Evolutionary conservation across 495 filamentous ascomycete genomes (phyloP).

Genomic region (Podospora pseudoanserina): DNA sequence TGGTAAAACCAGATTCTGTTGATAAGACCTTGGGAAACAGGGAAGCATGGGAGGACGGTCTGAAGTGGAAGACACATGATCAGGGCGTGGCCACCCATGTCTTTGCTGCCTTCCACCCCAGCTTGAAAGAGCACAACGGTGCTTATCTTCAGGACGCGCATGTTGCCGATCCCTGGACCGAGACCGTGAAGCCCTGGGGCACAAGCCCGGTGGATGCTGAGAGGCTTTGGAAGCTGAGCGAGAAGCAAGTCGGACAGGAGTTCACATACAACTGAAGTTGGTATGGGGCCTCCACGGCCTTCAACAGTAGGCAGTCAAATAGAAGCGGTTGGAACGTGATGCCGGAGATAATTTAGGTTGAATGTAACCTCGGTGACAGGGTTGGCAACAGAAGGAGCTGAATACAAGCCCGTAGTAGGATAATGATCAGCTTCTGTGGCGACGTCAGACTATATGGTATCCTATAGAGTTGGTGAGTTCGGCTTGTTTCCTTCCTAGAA

Average conservation of each 20-base stretch:
- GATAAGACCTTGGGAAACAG: conserved; percentile 20
- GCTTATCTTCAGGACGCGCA: conserved; percentile 40
- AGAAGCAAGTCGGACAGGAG: conserved; percentile 35
- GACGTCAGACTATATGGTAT: no score
- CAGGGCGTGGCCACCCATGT: conserved; percentile 46
- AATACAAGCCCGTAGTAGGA: not conserved
- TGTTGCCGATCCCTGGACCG: conserved; percentile 34
- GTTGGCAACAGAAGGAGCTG: not conserved
- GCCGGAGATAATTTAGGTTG: not conserved
- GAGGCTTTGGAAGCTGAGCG: conserved; percentile 39
- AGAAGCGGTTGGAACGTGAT: not conserved
- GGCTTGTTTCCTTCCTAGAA: not conserved
- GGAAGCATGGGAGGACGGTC: conserved; percentile 33
- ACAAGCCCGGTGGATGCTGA: conserved; percentile 42
- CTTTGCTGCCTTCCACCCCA: conserved; percentile 44
- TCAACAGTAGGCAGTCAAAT: no score
- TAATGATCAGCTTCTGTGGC: not conserved
- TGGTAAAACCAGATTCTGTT: not conserved
- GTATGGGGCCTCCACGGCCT: no score
- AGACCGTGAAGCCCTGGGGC: conserved; percentile 36
- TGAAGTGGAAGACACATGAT: conserved; percentile 33
- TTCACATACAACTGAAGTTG: conserved; percentile 17
- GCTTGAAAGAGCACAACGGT: conserved; percentile 37
- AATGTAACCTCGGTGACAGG: not conserved
- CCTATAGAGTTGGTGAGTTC: not conserved